A percentile compares a stretch with the other conserved stretches of the same genome.
phyloP scores from a whole-genome alignment of 1,284 basidiomycete species.

The Leucocoprinus gongylophorus region DNA sequence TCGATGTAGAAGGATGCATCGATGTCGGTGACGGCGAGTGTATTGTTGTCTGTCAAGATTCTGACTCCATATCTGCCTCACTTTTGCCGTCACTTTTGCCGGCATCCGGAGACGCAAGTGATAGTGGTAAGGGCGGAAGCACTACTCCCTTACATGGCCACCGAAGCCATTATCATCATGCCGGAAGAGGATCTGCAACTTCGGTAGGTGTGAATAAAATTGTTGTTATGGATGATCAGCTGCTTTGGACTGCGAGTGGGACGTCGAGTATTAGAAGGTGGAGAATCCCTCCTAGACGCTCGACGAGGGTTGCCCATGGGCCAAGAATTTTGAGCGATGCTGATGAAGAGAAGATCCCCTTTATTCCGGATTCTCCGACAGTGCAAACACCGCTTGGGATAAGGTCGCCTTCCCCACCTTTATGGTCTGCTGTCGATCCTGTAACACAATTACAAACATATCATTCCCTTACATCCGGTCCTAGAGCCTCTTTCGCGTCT shows the following conservation, averaged over 20 bases:
- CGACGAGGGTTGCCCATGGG: conserved; percentile 28
- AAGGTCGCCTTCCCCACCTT: neutral
- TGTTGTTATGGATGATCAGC: conserved; percentile 76
- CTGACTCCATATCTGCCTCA: conserved; percentile 11
- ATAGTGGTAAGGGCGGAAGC: conserved; percentile 22
- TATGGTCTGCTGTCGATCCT: neutral
- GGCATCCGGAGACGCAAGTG: conserved; percentile 26
- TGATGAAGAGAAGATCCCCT: conserved; percentile 20
- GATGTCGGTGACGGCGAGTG: conserved; percentile 84
- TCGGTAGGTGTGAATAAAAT: conserved; percentile 81
- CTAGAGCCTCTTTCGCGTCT: conserved; percentile 24
- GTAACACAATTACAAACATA: conserved; percentile 21
- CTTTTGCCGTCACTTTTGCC: no score
- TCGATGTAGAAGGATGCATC: conserved; percentile 78
- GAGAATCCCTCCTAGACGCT: conserved; percentile 51
- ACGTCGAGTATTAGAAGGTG: conserved; percentile 79
- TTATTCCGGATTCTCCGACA: conserved; percentile 10
- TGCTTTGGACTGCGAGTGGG: conserved; percentile 89
- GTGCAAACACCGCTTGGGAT: conserved; percentile 10
- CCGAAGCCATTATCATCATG: neutral
- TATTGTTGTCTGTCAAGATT: conserved; percentile 66
- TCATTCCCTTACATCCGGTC: conserved; percentile 24
- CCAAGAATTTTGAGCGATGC: conserved; percentile 18
- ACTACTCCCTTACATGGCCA: neutral
- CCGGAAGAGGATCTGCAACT: conserved; percentile 17